Evolutionary conservation across 805 yeast species (phyloP).

Genomic region (Candida parachauliodes): DNA sequence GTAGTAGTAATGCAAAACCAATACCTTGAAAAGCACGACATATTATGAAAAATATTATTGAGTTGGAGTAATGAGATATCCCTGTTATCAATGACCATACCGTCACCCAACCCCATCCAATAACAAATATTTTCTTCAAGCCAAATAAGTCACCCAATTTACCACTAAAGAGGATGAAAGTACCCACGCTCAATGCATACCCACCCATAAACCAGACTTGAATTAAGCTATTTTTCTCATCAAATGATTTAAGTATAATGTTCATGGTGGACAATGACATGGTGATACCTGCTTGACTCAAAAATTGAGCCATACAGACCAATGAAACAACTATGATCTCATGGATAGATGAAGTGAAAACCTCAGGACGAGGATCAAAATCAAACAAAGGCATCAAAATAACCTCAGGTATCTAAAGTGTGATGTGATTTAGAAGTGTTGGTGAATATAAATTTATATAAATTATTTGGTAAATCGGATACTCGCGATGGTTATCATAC

Average conservation of each 20-base stretch:
- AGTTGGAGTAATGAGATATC: slow-evolving; percentile 46
- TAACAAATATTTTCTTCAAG: slow-evolving; percentile 46
- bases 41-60: slow-evolving; percentile 47
- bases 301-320: slow-evolving; percentile 31
- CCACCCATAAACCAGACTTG: slow-evolving; percentile 70
- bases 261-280: slow-evolving; percentile 39
- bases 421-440: too few species aligned
- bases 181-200: slow-evolving; percentile 67
- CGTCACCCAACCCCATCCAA: slow-evolving; percentile 54
- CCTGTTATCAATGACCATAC: slow-evolving; percentile 64
- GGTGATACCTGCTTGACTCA: slow-evolving; percentile 35
- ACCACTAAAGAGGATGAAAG: slow-evolving; percentile 67
- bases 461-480: not conserved
- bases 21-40: slow-evolving; percentile 65
- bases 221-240: slow-evolving; percentile 14
- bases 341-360: slow-evolving; percentile 19
- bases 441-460: not conserved
- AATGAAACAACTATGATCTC: slow-evolving; percentile 21
- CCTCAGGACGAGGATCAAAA: slow-evolving; percentile 10
- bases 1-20: slow-evolving; percentile 57
- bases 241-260: slow-evolving; percentile 22
- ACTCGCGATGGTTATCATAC: not conserved
- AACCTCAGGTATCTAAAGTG: too few species aligned
- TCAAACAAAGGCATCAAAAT: not conserved
- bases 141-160: slow-evolving; percentile 73